Conservation (phyloP, 106 monocot species). For the Dendrobium huoshanense region DNA sequence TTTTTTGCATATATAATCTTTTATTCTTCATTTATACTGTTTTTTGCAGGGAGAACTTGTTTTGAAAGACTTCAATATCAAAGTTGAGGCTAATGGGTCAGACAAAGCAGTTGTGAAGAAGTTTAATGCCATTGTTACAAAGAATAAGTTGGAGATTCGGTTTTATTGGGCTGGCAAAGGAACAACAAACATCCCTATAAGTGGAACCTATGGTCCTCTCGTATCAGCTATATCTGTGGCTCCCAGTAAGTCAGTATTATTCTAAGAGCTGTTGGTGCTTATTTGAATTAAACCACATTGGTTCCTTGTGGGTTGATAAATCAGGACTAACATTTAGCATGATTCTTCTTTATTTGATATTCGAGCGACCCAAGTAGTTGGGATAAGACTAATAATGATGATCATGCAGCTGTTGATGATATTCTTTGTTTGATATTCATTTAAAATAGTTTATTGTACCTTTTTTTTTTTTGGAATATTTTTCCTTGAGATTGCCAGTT, state of each 20-base stretch:
- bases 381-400: too few relatives aligned
- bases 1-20: background rate
- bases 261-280: too few relatives aligned
- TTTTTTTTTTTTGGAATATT: too few relatives aligned
- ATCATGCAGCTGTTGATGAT: too few relatives aligned
- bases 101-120: constrained; percentile 38
- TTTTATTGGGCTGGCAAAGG: constrained; percentile 83
- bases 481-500: too few relatives aligned
- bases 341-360: too few relatives aligned
- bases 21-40: background rate
- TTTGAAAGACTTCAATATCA: constrained; percentile 61
- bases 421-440: too few relatives aligned
- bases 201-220: constrained; percentile 75
- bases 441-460: too few relatives aligned
- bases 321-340: too few relatives aligned
- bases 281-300: background rate
- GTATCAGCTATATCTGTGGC: constrained; percentile 71
- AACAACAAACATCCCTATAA: constrained; percentile 57
- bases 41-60: constrained; percentile 49
- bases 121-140: constrained; percentile 35
- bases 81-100: constrained; percentile 42
- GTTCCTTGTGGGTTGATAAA: too few relatives aligned
- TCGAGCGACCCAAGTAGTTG: too few relatives aligned
- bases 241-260: constrained; percentile 34
- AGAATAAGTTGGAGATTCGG: constrained; percentile 48